Percentiles rank a stretch among this genome's conserved stretches.
These are phyloP conservation scores for Citeromyces hawaiiensis DNA, from an alignment of 1,139 yeast genomes.

Conservation along the genomic window DNA sequence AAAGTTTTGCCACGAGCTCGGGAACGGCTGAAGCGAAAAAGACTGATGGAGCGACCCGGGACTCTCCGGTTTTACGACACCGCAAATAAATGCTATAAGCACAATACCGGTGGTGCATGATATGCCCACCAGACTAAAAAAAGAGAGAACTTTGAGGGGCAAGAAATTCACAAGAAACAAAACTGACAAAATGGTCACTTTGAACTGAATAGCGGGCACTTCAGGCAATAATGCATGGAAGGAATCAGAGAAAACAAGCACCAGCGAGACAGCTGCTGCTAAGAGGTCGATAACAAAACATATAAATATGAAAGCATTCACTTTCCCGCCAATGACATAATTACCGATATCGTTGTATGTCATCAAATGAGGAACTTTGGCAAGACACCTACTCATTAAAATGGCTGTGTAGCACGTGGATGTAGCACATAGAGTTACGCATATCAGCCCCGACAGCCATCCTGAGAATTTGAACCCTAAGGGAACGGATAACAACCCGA, in stretches of 20 bases:
- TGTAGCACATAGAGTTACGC: constrained; percentile 42
- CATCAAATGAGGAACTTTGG: constrained; percentile 62
- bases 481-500: constrained; percentile 78
- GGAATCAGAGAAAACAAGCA: constrained; percentile 77
- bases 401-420: constrained; percentile 60
- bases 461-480: constrained; percentile 72
- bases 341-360: constrained; percentile 72
- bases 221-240: constrained; percentile 52
- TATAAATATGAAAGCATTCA: constrained; percentile 19
- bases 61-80: constrained; percentile 25
- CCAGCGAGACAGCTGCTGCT: constrained; percentile 68
- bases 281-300: constrained; percentile 36
- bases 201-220: constrained; percentile 33
- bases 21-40: constrained; percentile 27
- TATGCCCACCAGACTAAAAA: constrained; percentile 66
- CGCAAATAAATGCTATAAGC: constrained; percentile 43
- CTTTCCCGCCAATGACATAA: constrained; percentile 25
- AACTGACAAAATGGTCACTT: constrained; percentile 28
- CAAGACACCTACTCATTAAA: constrained; percentile 49
- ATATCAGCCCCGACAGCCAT: constrained; percentile 51
- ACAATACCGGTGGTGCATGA: constrained; percentile 56
- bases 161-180: constrained; percentile 55
- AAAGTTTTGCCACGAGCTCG: constrained; percentile 25
- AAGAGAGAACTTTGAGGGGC: constrained; percentile 61
- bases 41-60: constrained; percentile 39